Evolutionary conservation across 768 basidiomycete genomes (phyloP).

Genomic region (Lenzites betulinus): DNA sequence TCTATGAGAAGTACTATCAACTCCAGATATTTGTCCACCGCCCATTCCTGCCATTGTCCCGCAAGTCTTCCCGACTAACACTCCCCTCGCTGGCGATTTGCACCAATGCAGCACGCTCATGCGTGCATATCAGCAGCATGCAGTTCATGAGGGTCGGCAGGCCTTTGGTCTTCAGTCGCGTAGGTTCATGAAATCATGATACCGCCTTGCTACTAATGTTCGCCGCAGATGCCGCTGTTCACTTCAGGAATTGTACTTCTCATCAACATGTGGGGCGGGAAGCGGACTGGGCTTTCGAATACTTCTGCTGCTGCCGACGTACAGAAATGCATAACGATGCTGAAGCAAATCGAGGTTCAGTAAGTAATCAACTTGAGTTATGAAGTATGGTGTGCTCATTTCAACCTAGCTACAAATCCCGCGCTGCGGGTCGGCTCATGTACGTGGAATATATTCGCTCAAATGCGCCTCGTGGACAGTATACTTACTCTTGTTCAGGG

Average conservation of each 20-base stretch:
- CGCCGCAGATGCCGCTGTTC: conserved; percentile 35
- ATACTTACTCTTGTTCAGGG: neutral
- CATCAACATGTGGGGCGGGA: conserved; percentile 50
- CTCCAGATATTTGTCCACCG: conserved; percentile 71
- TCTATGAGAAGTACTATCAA: conserved; percentile 47
- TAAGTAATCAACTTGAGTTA: neutral
- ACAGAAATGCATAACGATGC: conserved; percentile 39
- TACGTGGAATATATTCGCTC: neutral
- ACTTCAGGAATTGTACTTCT: conserved; percentile 48
- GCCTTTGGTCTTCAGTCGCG: conserved; percentile 5
- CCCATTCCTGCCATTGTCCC: conserved; percentile 71
- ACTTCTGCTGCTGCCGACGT: conserved; percentile 43
- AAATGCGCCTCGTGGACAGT: neutral
- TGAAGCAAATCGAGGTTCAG: conserved; percentile 17
- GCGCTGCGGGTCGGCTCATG: neutral
- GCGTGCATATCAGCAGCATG: conserved; percentile 67
- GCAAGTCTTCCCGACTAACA: conserved; percentile 47
- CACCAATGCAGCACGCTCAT: conserved; percentile 81
- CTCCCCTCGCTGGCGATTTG: conserved; percentile 79
- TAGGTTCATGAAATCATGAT: neutral
- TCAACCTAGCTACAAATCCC: neutral
- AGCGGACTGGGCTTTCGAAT: conserved; percentile 36
- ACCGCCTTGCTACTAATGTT: neutral
- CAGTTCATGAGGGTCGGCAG: conserved; percentile 28
- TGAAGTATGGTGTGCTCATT: neutral